Conservation (phyloP, 768 basidiomycete genomes). For the Mycena filopes region DNA sequence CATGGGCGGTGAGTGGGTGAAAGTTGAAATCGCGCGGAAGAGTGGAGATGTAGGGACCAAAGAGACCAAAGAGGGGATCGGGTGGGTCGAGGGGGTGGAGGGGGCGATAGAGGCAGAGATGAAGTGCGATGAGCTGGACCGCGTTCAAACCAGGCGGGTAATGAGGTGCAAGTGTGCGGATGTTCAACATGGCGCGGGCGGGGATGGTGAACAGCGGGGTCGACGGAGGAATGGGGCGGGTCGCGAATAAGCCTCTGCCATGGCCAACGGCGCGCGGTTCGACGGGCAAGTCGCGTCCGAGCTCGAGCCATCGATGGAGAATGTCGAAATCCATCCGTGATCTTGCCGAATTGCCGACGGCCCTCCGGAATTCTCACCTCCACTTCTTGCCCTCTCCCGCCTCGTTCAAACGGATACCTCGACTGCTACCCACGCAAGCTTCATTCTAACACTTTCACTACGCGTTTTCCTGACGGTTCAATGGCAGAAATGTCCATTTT, state of each 20-base stretch:
- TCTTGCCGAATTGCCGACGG: neutral
- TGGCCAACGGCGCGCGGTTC: neutral
- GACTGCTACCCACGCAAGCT: too few relatives aligned
- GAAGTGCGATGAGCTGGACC: conserved; percentile 82
- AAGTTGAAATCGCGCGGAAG: conserved; percentile 78
- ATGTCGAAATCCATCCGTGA: conserved; percentile 3
- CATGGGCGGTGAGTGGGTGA: conserved; percentile 74
- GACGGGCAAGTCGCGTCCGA: neutral
- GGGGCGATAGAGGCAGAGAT: conserved; percentile 75
- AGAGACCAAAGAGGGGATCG: conserved; percentile 63
- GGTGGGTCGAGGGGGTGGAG: conserved; percentile 43
- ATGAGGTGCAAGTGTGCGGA: conserved; percentile 67
- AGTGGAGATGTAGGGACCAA: conserved; percentile 80
- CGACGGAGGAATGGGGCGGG: conserved; percentile 53
- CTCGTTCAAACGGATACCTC: too few relatives aligned
- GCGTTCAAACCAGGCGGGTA: conserved; percentile 70
- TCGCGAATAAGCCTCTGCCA: conserved; percentile 23
- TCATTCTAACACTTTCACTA: too few relatives aligned
- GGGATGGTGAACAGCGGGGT: conserved; percentile 78
- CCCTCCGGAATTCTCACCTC: too few relatives aligned
- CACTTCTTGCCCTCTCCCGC: neutral
- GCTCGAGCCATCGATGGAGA: conserved; percentile 1
- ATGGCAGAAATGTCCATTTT: conserved; percentile 90
- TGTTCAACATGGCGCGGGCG: conserved; percentile 75
- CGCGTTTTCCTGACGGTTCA: too few relatives aligned